Evolutionary conservation across 306 rosid genomes (phyloP).

Genomic region (Astragalus membranaceus): DNA sequence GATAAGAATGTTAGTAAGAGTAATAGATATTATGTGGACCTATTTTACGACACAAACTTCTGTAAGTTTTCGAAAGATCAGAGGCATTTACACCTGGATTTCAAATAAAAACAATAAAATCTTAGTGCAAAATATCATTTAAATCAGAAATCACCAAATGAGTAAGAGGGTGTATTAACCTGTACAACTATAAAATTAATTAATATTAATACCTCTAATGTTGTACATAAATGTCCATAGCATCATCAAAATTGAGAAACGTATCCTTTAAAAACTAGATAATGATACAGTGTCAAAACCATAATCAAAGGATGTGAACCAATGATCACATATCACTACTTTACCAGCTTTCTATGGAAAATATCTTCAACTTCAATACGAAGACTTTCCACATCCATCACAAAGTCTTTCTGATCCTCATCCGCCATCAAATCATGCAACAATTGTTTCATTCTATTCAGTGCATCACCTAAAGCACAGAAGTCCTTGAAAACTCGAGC

Average conservation of each 20-base stretch:
- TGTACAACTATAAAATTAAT: conserved; percentile 3
- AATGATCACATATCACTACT: conserved; percentile 20
- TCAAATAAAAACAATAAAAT: not conserved
- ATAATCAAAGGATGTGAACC: not conserved
- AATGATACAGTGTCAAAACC: not conserved
- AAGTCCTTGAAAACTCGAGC: conserved; percentile 53
- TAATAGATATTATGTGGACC: too few relatives aligned
- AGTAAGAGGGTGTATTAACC: not conserved
- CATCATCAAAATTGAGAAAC: conserved; percentile 14
- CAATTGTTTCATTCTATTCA: conserved; percentile 52
- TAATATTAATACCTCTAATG: not conserved
- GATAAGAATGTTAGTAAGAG: too few relatives aligned
- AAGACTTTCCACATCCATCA: conserved; percentile 61
- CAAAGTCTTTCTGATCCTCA: conserved; percentile 59
- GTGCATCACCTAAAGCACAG: conserved; percentile 65
- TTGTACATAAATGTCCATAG: not conserved
- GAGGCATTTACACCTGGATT: not conserved
- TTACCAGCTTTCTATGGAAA: conserved; percentile 44
- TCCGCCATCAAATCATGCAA: conserved; percentile 50
- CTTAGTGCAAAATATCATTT: not conserved
- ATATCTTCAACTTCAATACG: conserved; percentile 59
- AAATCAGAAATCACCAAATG: conserved; percentile 6
- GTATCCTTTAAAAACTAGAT: conserved; percentile 6
- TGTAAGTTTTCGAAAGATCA: not conserved
- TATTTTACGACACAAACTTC: too few relatives aligned